Evolutionary conservation across 2,329 filamentous ascomycete genomes (phyloP).

Genomic region (Dryadomyces quercus-mongolicae): DNA sequence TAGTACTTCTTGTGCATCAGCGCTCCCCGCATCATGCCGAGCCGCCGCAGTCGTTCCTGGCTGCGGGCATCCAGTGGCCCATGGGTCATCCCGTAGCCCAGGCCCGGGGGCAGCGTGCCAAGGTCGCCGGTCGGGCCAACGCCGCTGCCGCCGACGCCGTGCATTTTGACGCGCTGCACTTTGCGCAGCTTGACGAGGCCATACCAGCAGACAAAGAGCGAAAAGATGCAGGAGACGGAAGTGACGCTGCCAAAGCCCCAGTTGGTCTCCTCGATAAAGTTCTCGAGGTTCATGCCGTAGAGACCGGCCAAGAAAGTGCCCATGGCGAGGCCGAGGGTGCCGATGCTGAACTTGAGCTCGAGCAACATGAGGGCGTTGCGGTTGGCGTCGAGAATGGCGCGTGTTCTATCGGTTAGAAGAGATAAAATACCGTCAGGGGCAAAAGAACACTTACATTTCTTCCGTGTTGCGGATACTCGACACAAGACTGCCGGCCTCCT

Average conservation of each 20-base stretch:
- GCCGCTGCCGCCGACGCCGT: conserved; percentile 10
- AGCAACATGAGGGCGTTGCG: conserved; percentile 96
- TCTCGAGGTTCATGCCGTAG: conserved; percentile 99
- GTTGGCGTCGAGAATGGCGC: conserved; percentile 94
- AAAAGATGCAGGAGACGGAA: conserved; percentile 56
- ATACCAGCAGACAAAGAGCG: conserved; percentile 68
- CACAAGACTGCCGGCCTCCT: conserved; percentile 85
- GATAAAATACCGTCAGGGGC: neutral
- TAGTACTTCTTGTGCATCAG: conserved; percentile 11
- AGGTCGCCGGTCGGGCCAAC: neutral
- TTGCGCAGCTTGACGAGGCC: conserved; percentile 73
- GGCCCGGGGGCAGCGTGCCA: neutral
- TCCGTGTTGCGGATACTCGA: conserved; percentile 95
- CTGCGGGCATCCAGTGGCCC: conserved; percentile 20
- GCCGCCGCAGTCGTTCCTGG: conserved; percentile 36
- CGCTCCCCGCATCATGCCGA: conserved; percentile 22
- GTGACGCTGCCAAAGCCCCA: conserved; percentile 75
- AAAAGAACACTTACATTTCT: conserved; percentile 60
- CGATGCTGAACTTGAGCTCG: conserved; percentile 91
- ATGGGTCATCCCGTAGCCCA: neutral
- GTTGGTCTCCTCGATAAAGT: conserved; percentile 91
- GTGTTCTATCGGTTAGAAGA: conserved; percentile 46
- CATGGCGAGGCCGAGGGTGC: conserved; percentile 85
- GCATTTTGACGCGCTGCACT: conserved; percentile 23
- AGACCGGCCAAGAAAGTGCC: conserved; percentile 94